phyloP scores from a whole-genome alignment of 1,284 basidiomycete genomes.

The Meripilus lineatus region DNA sequence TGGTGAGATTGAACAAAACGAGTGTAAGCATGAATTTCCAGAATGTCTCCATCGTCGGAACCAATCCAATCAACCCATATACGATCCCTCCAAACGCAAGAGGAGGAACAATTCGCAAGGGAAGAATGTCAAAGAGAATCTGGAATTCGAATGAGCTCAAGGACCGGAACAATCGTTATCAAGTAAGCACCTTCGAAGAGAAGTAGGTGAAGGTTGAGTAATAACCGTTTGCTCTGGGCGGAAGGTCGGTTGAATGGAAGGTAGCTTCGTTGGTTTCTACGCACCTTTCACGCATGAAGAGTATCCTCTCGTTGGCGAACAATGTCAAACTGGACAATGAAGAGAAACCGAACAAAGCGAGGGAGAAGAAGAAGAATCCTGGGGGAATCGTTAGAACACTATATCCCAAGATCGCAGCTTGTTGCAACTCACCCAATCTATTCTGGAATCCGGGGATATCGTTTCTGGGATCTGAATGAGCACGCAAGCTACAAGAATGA shows the following conservation, averaged over 20 bases:
- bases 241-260: constrained; percentile 8
- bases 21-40: constrained; percentile 98
- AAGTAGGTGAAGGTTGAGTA: constrained; percentile 97
- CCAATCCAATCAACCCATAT: constrained; percentile 90
- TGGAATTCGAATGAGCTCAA: constrained; percentile 22
- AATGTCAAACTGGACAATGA: constrained; percentile 88
- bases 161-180: background rate
- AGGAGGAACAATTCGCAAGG: constrained; percentile 90
- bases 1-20: constrained; percentile 93
- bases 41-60: constrained; percentile 83
- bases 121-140: constrained; percentile 94
- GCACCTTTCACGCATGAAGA: constrained; percentile 95
- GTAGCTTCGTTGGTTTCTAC: constrained; percentile 15
- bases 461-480: constrained; percentile 42
- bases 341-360: constrained; percentile 94
- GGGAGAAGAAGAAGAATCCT: constrained; percentile 90
- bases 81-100: constrained; percentile 93
- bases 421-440: constrained; percentile 66
- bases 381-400: constrained; percentile 1
- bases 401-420: constrained; percentile 14
- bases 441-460: constrained; percentile 96
- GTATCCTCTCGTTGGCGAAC: constrained; percentile 90
- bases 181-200: constrained; percentile 67
- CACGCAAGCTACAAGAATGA: constrained; percentile 12
- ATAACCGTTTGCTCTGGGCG: constrained; percentile 85